A percentile compares a stretch with the other conserved stretches of the same genome.
Evolutionary conservation across 1,139 yeast species (phyloP).

Genomic region (Lodderomyces jiufengensis): DNA sequence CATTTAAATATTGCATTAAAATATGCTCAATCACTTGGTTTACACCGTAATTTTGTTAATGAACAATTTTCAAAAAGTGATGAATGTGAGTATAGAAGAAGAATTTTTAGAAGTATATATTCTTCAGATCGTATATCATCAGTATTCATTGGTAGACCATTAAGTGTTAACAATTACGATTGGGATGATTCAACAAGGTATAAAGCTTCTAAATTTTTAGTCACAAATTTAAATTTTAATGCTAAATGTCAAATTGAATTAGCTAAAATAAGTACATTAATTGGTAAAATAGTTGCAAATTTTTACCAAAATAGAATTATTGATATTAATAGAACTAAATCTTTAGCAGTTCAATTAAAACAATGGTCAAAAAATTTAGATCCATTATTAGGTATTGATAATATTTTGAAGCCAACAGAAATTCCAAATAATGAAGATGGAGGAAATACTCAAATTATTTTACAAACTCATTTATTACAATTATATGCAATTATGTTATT

Average conservation of each 20-base stretch:
- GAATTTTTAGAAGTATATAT: slow-evolving; percentile 39
- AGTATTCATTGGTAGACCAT: slow-evolving; percentile 38
- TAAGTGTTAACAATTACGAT: slow-evolving; percentile 35
- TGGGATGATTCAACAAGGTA: slow-evolving; percentile 34
- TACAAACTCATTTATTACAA: slow-evolving; percentile 37
- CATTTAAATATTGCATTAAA: slow-evolving; percentile 25
- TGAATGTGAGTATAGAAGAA: slow-evolving; percentile 24
- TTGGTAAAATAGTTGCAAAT: slow-evolving; percentile 30
- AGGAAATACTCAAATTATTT: slow-evolving; percentile 21
- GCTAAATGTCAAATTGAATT: slow-evolving; percentile 17
- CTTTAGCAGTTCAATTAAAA: slow-evolving; percentile 38
- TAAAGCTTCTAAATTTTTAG: slow-evolving; percentile 4
- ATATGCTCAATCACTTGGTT: slow-evolving; percentile 24
- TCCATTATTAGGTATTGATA: slow-evolving; percentile 21
- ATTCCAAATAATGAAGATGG: slow-evolving; percentile 13
- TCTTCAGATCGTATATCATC: slow-evolving; percentile 39
- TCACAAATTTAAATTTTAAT: slow-evolving; percentile 11
- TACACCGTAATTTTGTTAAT: slow-evolving; percentile 23
- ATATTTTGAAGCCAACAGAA: slow-evolving; percentile 18
- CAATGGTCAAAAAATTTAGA: slow-evolving; percentile 35
- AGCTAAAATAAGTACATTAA: slow-evolving; percentile 17
- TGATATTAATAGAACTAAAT: slow-evolving; percentile 31
- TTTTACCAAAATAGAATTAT: slow-evolving; percentile 32
- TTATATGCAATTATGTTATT: slow-evolving; percentile 40
- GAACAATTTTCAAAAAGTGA: slow-evolving; percentile 15